Conservation (phyloP, 2,329 filamentous ascomycete species). For the Xenosphaeropsis pyriputrescens region DNA sequence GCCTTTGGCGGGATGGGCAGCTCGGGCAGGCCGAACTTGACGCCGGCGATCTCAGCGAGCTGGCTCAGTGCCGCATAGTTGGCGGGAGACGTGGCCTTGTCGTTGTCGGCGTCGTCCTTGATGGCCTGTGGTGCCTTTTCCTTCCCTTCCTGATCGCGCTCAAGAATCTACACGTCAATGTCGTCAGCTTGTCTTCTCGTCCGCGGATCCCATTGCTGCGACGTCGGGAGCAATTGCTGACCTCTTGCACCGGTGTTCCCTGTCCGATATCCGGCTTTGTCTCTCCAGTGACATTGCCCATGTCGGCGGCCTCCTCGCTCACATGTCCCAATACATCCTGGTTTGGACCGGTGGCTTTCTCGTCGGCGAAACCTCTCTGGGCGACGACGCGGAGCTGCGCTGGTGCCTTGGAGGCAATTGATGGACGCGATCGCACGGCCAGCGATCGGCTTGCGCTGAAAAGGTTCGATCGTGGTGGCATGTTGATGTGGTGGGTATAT, state of each 20-base stretch:
- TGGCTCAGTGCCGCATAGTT: constrained; percentile 16
- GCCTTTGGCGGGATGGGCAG: constrained; percentile 44
- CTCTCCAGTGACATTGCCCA: constrained; percentile 39
- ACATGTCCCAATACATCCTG: constrained; percentile 40
- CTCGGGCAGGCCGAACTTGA: constrained; percentile 60
- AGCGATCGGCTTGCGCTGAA: constrained; percentile 27
- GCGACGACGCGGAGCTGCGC: constrained; percentile 10
- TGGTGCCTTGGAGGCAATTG: constrained; percentile 15
- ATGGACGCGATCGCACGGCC: constrained; percentile 22
- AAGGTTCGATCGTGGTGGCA: constrained; percentile 40
- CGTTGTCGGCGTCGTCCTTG: constrained; percentile 35
- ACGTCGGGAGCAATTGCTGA: constrained; percentile 18
- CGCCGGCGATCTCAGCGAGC: constrained; percentile 5
- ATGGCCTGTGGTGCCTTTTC: constrained; percentile 53
- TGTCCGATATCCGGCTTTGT: constrained; percentile 46
- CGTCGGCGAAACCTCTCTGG: constrained; percentile 15
- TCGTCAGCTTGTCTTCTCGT: background rate
- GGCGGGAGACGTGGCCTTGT: constrained; percentile 14
- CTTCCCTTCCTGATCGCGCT: constrained; percentile 43
- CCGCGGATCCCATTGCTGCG: background rate
- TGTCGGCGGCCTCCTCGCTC: constrained; percentile 48
- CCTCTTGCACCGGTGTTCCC: constrained; percentile 53
- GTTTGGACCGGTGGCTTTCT: constrained; percentile 26
- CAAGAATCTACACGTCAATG: constrained; percentile 33
- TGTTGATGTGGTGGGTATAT: constrained; percentile 14